Conservation (phyloP, 2,329 filamentous ascomycete genomes). For the Talaromyces sp. region DNA sequence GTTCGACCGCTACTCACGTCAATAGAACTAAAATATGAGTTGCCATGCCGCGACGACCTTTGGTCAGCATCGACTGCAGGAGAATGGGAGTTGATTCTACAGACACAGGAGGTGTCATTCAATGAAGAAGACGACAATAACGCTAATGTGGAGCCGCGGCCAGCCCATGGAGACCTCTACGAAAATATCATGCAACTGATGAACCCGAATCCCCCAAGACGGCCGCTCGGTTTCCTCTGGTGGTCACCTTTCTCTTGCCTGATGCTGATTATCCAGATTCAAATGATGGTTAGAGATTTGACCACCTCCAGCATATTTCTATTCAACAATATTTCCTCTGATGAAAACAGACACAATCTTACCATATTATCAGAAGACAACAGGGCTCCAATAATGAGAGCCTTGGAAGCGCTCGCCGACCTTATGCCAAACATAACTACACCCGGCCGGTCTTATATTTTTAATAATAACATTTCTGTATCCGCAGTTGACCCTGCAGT, state of each 20-base stretch:
- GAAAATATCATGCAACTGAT: constrained; percentile 1
- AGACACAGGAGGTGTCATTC: neutral
- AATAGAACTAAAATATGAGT: constrained; percentile 2
- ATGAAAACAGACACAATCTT: neutral
- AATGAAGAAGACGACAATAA: constrained; percentile 4
- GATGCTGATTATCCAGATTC: constrained; percentile 3
- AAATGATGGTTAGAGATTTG: constrained; percentile 4
- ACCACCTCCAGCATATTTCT: constrained; percentile 1
- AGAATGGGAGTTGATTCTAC: neutral
- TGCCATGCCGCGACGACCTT: neutral
- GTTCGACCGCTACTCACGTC: neutral
- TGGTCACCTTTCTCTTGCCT: neutral
- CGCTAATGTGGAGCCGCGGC: neutral
- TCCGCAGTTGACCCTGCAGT: neutral
- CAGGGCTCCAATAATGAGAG: neutral
- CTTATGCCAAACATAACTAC: neutral
- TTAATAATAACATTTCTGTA: neutral
- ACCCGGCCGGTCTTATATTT: neutral
- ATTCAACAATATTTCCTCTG: neutral
- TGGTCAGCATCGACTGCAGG: neutral
- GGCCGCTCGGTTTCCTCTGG: constrained; percentile 1
- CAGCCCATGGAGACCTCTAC: constrained; percentile 4
- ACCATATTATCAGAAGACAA: constrained; percentile 3
- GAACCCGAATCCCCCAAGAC: neutral
- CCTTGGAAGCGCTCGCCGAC: neutral